These are phyloP conservation scores for Brasilioporus rufonigricans DNA, from an alignment of 768 basidiomycete species.

Conservation along the genomic window DNA sequence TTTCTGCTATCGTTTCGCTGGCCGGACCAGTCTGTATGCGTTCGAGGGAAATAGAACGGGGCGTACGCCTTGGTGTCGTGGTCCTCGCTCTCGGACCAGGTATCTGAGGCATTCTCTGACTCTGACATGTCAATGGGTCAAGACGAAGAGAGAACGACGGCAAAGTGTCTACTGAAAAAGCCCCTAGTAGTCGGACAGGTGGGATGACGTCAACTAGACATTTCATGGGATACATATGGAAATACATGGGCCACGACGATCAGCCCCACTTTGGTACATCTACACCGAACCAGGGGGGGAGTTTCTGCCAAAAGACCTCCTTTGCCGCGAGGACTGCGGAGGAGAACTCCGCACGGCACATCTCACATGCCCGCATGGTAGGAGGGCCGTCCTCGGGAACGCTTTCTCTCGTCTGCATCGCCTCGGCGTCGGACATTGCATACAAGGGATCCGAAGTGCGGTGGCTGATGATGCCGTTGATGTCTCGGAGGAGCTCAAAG, in stretches of 20 bases:
- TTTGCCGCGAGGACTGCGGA: conserved; percentile 56
- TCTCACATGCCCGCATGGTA: conserved; percentile 60
- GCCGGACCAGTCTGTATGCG: conserved; percentile 2
- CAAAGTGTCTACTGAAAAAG: too few relatives aligned
- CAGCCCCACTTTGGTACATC: conserved; percentile 41
- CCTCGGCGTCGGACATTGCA: conserved; percentile 62
- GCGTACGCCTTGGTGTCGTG: conserved; percentile 7
- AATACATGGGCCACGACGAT: conserved; percentile 17
- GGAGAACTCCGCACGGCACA: conserved; percentile 60
- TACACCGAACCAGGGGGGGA: conserved; percentile 67
- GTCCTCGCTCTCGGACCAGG: conserved; percentile 4
- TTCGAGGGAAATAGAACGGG: background rate
- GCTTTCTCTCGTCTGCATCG: conserved; percentile 62
- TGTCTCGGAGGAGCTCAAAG: conserved; percentile 71
- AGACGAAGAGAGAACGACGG: too few relatives aligned
- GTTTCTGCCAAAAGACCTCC: conserved; percentile 60
- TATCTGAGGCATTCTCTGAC: background rate
- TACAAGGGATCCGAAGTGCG: conserved; percentile 70
- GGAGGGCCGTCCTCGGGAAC: conserved; percentile 39
- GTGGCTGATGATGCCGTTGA: conserved; percentile 64
- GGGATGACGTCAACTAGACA: background rate
- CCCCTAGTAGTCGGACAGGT: too few relatives aligned
- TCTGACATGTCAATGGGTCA: background rate
- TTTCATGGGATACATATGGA: background rate
- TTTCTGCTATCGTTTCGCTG: conserved; percentile 25